phyloP scores from a whole-genome alignment of 1,139 yeast species.

The Kodamaea sp. region DNA sequence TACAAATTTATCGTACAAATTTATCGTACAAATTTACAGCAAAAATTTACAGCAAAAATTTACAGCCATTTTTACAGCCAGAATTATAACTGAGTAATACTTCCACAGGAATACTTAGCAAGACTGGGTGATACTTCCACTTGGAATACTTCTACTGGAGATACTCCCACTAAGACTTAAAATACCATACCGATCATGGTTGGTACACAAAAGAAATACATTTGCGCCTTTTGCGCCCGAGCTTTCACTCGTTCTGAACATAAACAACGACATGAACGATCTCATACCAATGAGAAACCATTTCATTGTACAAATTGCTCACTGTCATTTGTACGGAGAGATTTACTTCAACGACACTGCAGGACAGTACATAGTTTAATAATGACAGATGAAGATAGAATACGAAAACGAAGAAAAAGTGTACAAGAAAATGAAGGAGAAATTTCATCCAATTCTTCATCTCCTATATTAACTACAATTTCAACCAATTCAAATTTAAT shows the following conservation, averaged over 20 bases:
- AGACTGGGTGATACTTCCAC: too few relatives aligned
- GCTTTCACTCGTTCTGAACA: constrained; percentile 82
- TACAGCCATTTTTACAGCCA: too few relatives aligned
- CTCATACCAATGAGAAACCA: constrained; percentile 82
- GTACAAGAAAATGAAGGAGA: not conserved
- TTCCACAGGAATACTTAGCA: too few relatives aligned
- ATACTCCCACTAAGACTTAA: too few relatives aligned
- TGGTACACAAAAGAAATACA: constrained; percentile 53
- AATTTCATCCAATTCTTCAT: constrained; percentile 3
- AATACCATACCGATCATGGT: too few relatives aligned
- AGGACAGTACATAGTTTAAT: constrained; percentile 63
- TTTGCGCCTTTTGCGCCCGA: constrained; percentile 77
- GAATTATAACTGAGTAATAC: too few relatives aligned
- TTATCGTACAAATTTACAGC: too few relatives aligned
- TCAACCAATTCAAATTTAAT: constrained; percentile 3
- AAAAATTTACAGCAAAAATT: too few relatives aligned
- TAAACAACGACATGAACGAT: constrained; percentile 75
- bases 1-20: too few relatives aligned
- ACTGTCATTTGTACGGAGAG: constrained; percentile 73
- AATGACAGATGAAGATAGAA: not conserved
- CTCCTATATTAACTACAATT: constrained; percentile 4
- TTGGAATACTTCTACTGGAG: too few relatives aligned
- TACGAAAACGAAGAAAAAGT: constrained; percentile 1
- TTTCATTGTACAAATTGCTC: constrained; percentile 71
- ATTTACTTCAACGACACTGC: constrained; percentile 70